Evolutionary conservation across 139 green algal species (phyloP), one percentile per base, ranked within the genome.

Genomic region (Pseudopediastrum boryanum): DNA sequence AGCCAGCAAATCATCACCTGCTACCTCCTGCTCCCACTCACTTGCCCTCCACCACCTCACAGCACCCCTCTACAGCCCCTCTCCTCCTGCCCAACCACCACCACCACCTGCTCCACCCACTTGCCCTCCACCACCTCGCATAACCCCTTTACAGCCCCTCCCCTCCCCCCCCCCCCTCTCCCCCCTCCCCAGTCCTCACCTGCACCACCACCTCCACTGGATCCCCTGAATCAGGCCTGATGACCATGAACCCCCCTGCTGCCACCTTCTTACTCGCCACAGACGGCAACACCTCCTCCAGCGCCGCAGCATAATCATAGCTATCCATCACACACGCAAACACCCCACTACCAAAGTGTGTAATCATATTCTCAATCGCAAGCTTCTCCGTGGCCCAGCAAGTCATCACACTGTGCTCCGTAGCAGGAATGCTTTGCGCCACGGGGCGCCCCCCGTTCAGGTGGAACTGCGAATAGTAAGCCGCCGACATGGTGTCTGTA

Each of bases 401-500:
- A 23, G 91, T 98, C 94, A 98, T 98, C 12, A 98, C 94, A 33
- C 80, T 91, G 88, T 97, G 94, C 85, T 98, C 94, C 9, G 92
- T 97, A 13, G 94, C 94, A 10, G 94, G 94, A 35, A 98, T 95
- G 85, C 83, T 92, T 31, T 75, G 16, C 48, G 48, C 93, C 50
- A 98, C 91, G 0, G 94, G 93, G 43, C 84, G 75, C 7, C 94
- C 94, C 7, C 82, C 84, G 63, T 98, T 98, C 23, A 98, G 85
- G 46, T 89, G 78, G 82, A 98, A 97, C 87, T 96, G 90, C 3
- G 89, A 92, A 61, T 97, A 98, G 78, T 94, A 98, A 2, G 90
- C 90, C 3, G 94, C 94, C 2, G 88, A 89, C 84, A 98, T 91
- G 16, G 94, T 98, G 79, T 98, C 94, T 27, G 84, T 90, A 44